Base-by-base conservation (phyloP, 352 stramenopile species). In the Phytophthora europaea region DNA sequence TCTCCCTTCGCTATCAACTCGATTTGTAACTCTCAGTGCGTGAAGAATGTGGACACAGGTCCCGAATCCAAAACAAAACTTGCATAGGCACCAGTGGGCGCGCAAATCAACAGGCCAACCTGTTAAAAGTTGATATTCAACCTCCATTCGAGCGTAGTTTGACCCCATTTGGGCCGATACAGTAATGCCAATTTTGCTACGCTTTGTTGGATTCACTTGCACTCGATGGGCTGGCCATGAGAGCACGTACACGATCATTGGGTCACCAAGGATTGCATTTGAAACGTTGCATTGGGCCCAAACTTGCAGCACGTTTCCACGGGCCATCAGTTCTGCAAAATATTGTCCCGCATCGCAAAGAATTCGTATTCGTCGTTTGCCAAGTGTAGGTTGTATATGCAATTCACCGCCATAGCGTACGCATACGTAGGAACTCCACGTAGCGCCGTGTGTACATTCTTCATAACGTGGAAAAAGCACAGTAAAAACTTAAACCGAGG, bases 321-420 rank as follows among this genome's bases (percentile, higher is more conserved):
- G 33, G 5, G 33, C 36, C 48, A 67, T 59, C 6, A n/a, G n/a
- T n/a, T n/a, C n/a, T n/a, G n/a, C n/a, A 73, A 34, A 34, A 51
- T 26, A 36, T n/a, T n/a, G 47, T 61, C 8, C 36, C 34, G 28
- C 52, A 45, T 48, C 10, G 6, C 10, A 12, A 28, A 40, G 34
- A 43, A 38, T 2, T 52, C 18, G 28, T 54, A 15, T 20, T 47
- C 38, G 38, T 13, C 10, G 13, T 47, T n/a, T 47, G 38, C 10
- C 2, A 47, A 47, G 23, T 38, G 34, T 10, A 38, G 38, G 12
- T 5, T 47, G 23, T 2, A 47, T 47, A 47, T 47, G 38, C 7
- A 2, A 16, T 47, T 47, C 38, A 47, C 38, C 38, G 16, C 38
- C 6, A 15, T 6, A 47, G 38, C 38, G 16, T 13, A 16, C 10